Percentiles rank a stretch among this genome's conserved stretches.
phyloP scores from a whole-genome alignment of 202 grass and related monocot species.

The Saccharum hybrid region DNA sequence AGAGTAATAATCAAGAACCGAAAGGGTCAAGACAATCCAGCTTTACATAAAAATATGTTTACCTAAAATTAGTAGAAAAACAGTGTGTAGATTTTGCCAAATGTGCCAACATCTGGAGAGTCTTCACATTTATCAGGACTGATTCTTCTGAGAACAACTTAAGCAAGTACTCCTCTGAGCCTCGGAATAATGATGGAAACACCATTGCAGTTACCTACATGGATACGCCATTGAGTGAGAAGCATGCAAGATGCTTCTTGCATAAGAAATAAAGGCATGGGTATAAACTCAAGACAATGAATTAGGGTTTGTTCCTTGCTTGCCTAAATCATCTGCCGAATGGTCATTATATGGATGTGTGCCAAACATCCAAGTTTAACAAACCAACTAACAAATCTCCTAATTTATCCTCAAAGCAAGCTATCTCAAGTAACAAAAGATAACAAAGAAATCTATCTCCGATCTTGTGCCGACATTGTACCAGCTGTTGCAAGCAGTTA shows the following conservation, averaged over 20 bases:
- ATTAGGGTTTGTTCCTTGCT: not conserved
- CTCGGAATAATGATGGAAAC: slow-evolving; percentile 72
- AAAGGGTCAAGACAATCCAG: slow-evolving; percentile 36
- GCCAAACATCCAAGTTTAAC: slow-evolving; percentile 10
- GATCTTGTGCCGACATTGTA: not conserved
- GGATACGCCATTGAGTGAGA: slow-evolving; percentile 35
- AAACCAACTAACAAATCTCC: slow-evolving; percentile 17
- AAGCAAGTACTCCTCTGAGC: no score
- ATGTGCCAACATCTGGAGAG: slow-evolving; percentile 70
- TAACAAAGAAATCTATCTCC: not conserved
- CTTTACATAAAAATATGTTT: slow-evolving; percentile 40
- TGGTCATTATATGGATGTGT: not conserved
- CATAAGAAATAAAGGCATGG: slow-evolving; percentile 26
- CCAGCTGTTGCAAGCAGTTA: not conserved
- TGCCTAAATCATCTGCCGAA: not conserved
- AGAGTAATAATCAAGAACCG: slow-evolving; percentile 40
- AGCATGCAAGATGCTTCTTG: slow-evolving; percentile 35
- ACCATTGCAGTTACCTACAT: slow-evolving; percentile 69
- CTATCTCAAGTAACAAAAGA: not conserved
- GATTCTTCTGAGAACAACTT: no score
- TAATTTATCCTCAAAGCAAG: not conserved
- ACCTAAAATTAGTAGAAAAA: slow-evolving; percentile 80
- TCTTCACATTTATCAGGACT: no score
- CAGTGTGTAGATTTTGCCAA: slow-evolving; percentile 60
- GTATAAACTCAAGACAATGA: slow-evolving; percentile 18